Evolutionary conservation across 108 stramenopile species (phyloP), one percentile per base, ranked within the genome.

Genomic region (Thalassiosira profunda): DNA sequence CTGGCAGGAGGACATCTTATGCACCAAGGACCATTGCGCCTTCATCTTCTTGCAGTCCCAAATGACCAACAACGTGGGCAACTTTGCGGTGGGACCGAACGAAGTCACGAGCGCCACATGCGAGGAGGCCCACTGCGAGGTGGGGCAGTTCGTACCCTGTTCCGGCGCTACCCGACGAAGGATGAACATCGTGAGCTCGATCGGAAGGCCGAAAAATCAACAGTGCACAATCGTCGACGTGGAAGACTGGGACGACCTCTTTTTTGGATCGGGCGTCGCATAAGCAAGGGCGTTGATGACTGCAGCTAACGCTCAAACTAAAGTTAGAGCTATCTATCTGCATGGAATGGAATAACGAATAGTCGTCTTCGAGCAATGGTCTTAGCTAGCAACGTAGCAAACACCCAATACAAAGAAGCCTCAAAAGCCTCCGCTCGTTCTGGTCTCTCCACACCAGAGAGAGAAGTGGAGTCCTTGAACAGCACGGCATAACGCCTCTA

Each of bases 1-100:
- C 53, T 85, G 84, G 84, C 74, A 76, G 54, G 71, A 66, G 44
- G 84, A 85, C 47, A 66, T 81, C 53, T 36, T 81, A 0, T 85
- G 84, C 25, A 80, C 84, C n/a, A 78, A 63, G 55, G 60, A 74
- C 11, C 61, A 85, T 37, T 85, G 84, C 40, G 64, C 76, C 3
- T 81, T 74, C 36, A 79, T 85, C 29, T 85, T 75, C 54, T 56
- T 85, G 14, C 84, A 85, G 72, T 35, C 63, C 15, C 61, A 68
- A 48, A 72, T 82, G 51, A 82, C 74, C 5, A 82, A 81, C 46
- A 74, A 61, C 26, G 60, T 79, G 25, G 65, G 41, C 0, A 75
- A 82, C 47, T 85, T 79, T 63, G 70, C 72, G 1, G 84, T 85
- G 10, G 77, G 78, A 0, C 46, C 35, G 14, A 40, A 79, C 61